Evolutionary conservation across 768 basidiomycete genomes (phyloP).

Genomic region (Clitopilus hobsonii): DNA sequence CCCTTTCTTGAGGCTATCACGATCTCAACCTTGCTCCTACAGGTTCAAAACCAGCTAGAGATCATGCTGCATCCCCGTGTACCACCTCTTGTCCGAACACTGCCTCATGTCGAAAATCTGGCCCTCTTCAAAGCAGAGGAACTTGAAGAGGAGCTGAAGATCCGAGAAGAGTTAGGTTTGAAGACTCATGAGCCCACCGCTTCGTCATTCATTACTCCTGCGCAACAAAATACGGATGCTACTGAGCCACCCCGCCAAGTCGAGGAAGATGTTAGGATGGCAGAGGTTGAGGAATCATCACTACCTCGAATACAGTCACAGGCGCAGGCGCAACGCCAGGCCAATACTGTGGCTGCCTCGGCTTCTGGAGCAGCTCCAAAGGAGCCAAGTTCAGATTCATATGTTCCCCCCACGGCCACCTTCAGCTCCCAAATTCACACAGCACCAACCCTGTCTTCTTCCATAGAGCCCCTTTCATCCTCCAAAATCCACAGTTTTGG

Average conservation of each 20-base stretch:
- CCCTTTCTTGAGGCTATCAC: not conserved
- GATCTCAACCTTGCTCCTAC: not conserved
- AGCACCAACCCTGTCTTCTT: not conserved
- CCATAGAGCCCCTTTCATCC: not conserved
- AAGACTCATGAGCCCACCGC: conserved; percentile 2
- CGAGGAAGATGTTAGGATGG: not conserved
- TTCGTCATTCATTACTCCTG: not conserved
- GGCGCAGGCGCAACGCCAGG: too few relatives aligned
- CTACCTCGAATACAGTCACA: too few relatives aligned
- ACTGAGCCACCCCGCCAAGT: not conserved
- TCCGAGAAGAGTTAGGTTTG: conserved; percentile 37
- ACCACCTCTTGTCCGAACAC: conserved; percentile 66
- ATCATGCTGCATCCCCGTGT: conserved; percentile 74
- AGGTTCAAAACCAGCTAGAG: conserved; percentile 41
- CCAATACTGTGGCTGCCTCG: too few relatives aligned
- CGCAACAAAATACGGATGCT: not conserved
- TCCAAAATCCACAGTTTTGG: not conserved
- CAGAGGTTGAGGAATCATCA: not conserved
- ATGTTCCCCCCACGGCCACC: not conserved
- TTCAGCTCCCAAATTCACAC: not conserved
- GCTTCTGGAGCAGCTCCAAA: too few relatives aligned
- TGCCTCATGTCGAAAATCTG: conserved; percentile 59
- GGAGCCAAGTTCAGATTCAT: not conserved
- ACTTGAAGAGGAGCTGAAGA: conserved; percentile 53
- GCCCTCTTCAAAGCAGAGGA: conserved; percentile 63